Evolutionary conservation across 2,329 filamentous ascomycete genomes (phyloP).

Genomic region (Gremmenia infestans): DNA sequence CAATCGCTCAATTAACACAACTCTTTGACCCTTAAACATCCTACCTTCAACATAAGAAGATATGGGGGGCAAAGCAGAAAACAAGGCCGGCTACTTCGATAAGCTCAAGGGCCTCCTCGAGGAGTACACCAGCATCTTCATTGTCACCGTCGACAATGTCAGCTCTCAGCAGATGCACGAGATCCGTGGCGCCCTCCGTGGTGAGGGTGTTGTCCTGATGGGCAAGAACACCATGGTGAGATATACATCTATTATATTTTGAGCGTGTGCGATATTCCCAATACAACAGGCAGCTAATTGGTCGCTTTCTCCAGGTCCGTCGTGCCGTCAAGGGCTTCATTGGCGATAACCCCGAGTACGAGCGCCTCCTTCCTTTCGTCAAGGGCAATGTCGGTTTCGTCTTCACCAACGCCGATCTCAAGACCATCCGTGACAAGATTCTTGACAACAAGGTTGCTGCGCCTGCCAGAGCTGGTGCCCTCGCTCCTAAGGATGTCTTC

Average conservation of each 20-base stretch:
- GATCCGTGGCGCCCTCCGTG: conserved; percentile 88
- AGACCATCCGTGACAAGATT: conserved; percentile 88
- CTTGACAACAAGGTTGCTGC: conserved; percentile 96
- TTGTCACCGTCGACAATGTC: conserved; percentile 98
- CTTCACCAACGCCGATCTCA: conserved; percentile 97
- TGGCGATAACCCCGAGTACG: conserved; percentile 87
- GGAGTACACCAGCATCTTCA: conserved; percentile 96
- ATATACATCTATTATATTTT: background rate
- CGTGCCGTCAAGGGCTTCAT: conserved; percentile 97
- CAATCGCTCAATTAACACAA: conserved; percentile 19
- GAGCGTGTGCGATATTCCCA: background rate
- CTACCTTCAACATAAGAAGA: conserved; percentile 95
- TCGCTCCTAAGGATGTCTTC: conserved; percentile 91
- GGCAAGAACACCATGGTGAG: conserved; percentile 99
- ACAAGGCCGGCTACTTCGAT: conserved; percentile 98
- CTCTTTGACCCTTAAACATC: conserved; percentile 87
- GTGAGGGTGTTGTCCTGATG: conserved; percentile 94
- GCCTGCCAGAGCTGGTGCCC: conserved; percentile 93
- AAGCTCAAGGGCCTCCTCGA: conserved; percentile 98
- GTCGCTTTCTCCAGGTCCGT: conserved; percentile 58
- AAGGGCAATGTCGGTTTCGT: conserved; percentile 99
- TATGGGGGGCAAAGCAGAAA: conserved; percentile 95
- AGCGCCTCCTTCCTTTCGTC: conserved; percentile 93
- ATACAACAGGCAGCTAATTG: conserved; percentile 11
- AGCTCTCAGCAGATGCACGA: conserved; percentile 99